These are phyloP conservation scores for Talaromyces islandicus DNA, from an alignment of 2,329 filamentous ascomycete species.

Conservation along the genomic window DNA sequence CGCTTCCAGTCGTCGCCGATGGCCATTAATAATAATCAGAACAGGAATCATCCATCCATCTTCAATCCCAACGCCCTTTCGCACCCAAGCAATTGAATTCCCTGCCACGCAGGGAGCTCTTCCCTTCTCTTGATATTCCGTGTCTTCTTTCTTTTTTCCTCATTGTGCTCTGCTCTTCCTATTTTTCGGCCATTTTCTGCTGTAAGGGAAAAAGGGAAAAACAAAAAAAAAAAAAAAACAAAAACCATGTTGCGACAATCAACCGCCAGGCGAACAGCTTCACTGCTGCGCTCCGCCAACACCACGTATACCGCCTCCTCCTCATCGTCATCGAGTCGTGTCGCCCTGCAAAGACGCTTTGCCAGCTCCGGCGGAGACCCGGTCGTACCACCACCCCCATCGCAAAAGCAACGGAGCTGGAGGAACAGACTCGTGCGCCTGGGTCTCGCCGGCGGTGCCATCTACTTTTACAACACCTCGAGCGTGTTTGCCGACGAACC, in stretches of 20 bases:
- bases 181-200: not conserved
- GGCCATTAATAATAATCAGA: not conserved
- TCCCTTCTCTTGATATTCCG: not conserved
- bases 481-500: slow-evolving; percentile 71
- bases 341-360: slow-evolving; percentile 6
- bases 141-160: not conserved
- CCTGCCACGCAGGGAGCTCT: slow-evolving; percentile 1
- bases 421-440: slow-evolving; percentile 69
- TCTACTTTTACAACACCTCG: slow-evolving; percentile 95
- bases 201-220: too few species aligned
- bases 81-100: not conserved
- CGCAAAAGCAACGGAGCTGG: slow-evolving; percentile 70
- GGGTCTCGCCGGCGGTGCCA: slow-evolving; percentile 65
- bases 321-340: slow-evolving; percentile 1
- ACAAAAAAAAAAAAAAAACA: not conserved
- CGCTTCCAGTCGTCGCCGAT: not conserved
- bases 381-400: slow-evolving; percentile 38
- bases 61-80: not conserved
- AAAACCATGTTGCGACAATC: slow-evolving; percentile 10
- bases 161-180: not conserved
- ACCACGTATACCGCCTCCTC: slow-evolving; percentile 3
- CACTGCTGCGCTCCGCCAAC: slow-evolving; percentile 9
- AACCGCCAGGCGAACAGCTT: slow-evolving; percentile 8
- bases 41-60: not conserved
- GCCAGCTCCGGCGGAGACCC: slow-evolving; percentile 8